phyloP scores from a whole-genome alignment of 108 stramenopile species.

The Pseudonitzschia pungens region DNA sequence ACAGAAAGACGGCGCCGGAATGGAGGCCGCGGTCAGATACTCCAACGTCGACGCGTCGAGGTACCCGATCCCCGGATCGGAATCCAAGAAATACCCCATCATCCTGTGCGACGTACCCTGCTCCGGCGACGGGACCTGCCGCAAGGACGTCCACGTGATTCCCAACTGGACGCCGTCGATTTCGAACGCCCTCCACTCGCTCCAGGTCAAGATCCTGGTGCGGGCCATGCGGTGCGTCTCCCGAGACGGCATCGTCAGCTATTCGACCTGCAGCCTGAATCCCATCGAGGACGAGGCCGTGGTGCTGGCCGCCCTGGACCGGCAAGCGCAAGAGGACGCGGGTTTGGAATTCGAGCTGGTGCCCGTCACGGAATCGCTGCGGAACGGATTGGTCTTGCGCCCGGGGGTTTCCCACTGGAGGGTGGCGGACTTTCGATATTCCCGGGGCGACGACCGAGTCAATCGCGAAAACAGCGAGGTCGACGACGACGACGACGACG shows the following conservation, averaged over 20 bases:
- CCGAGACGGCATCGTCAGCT: constrained; percentile 75
- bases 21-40: constrained; percentile 13
- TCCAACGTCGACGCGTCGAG: constrained; percentile 18
- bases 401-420: constrained; percentile 63
- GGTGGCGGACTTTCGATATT: constrained; percentile 69
- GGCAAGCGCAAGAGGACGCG: not conserved
- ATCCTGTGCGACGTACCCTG: constrained; percentile 91
- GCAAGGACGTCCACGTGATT: constrained; percentile 78
- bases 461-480: not conserved
- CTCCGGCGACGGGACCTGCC: constrained; percentile 84
- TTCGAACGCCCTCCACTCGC: constrained; percentile 60
- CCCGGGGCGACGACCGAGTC: not conserved
- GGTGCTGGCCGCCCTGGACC: constrained; percentile 64
- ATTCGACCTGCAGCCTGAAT: constrained; percentile 87
- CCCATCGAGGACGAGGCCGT: constrained; percentile 95
- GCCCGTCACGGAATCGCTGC: constrained; percentile 37
- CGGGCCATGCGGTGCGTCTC: constrained; percentile 65
- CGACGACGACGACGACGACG: too few species aligned
- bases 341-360: constrained; percentile 37
- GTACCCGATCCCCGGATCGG: not conserved
- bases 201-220: constrained; percentile 76
- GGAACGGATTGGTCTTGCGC: constrained; percentile 49
- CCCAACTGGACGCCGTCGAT: constrained; percentile 70
- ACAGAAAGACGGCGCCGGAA: not conserved
- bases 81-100: constrained; percentile 3